phyloP scores from a whole-genome alignment of 2,329 filamentous ascomycete species.

The Alternaria burnsii region DNA sequence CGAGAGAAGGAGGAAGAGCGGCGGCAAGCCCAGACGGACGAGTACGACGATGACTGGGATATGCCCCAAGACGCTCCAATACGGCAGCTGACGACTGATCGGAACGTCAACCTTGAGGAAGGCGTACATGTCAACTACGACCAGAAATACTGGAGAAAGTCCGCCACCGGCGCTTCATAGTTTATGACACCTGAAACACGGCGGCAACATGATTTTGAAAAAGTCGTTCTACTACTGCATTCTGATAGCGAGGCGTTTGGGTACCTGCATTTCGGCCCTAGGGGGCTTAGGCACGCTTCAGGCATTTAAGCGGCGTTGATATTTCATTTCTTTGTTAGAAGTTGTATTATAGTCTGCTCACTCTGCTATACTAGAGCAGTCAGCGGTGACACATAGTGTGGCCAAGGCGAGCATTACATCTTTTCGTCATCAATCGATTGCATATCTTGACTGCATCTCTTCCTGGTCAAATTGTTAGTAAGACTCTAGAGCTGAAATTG shows the following conservation, averaged over 20 bases:
- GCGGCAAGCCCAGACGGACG: slow-evolving; percentile 27
- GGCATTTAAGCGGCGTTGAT: slow-evolving; percentile 37
- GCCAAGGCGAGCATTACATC: slow-evolving; percentile 4
- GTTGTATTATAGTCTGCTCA: slow-evolving; percentile 30
- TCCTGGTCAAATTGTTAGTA: neutral
- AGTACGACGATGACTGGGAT: slow-evolving; percentile 33
- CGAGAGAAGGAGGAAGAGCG: slow-evolving; percentile 36
- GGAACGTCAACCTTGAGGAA: slow-evolving; percentile 43
- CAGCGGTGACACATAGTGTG: neutral
- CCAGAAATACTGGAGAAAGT: slow-evolving; percentile 64
- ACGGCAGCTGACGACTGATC: slow-evolving; percentile 42
- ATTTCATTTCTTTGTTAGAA: slow-evolving; percentile 7
- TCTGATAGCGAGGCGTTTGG: slow-evolving; percentile 53
- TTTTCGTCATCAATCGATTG: slow-evolving; percentile 8
- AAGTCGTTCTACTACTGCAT: slow-evolving; percentile 30
- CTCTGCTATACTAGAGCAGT: neutral
- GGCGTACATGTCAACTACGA: slow-evolving; percentile 67
- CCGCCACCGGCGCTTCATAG: slow-evolving; percentile 40
- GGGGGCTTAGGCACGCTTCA: slow-evolving; percentile 18
- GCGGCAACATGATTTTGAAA: neutral
- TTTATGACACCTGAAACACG: neutral
- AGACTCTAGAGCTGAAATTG: neutral
- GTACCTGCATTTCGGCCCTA: slow-evolving; percentile 33
- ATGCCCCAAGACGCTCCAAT: slow-evolving; percentile 30
- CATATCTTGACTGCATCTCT: neutral